Base-by-base conservation (phyloP, 352 stramenopile genomes). In the Globisporangium takayamanum region DNA sequence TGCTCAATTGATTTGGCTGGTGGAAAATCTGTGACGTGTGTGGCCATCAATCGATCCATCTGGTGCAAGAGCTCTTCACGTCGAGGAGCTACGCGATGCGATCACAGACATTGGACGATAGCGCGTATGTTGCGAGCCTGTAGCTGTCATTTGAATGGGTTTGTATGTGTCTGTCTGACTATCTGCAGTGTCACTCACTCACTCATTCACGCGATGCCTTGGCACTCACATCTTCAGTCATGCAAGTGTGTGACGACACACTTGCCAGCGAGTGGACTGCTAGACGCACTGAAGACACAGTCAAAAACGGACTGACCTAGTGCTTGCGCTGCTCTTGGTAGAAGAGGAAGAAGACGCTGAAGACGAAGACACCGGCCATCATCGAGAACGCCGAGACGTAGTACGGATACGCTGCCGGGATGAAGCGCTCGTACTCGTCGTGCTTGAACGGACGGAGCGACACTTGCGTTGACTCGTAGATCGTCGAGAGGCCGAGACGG, bases 381-480 rank as follows among this genome's bases (percentile, higher is more conserved):
- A 96, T 91, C 30, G 87, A 93, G 62, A 97, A 94, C 30, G 87
- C 84, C 44, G 82, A 92, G 3, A 83, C 76, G 67, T 98, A 98
- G 78, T 98, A 66, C 45, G 91, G 92, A 67, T 89, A 97, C 28
- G 92, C 92, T 7, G 80, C 84, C 3, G 87, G 76, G 56, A 98
- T 96, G 74, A 97, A 98, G 56, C 92, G 82, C 69, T 97, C 89
- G 76, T 97, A 97, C 73, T 98, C 92, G 74, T 97, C 91, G 75
- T 98, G 92, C 74, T 97, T 97, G 81, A 90, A 98, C 47, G 91
- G 92, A 14, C 92, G 88, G 37, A 98, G 76, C 28, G 81, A 95
- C 37, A 98, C 91, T 68, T 98, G 88, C 61, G 73, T 96, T 68
- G 52, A 90, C 58, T 85, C 84, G 67, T 91, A 80, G 39, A 97